Evolutionary conservation across 2,329 filamentous ascomycete species (phyloP).

Genomic region (Penicillium sp.): DNA sequence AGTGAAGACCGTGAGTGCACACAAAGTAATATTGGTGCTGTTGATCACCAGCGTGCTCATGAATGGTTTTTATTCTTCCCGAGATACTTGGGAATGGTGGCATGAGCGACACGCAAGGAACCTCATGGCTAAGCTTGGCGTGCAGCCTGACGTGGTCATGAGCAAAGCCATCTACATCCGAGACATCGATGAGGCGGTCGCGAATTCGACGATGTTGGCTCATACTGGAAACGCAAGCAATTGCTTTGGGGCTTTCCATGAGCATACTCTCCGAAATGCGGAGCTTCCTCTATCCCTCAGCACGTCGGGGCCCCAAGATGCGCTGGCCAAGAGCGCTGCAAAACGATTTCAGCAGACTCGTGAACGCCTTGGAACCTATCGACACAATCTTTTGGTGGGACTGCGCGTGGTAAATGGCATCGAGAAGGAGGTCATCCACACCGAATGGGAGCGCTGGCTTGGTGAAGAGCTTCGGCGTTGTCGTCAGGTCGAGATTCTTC

Average conservation of each 20-base stretch:
- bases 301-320: conserved; percentile 28
- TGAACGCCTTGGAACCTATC: conserved; percentile 76
- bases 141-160: conserved; percentile 77
- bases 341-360: conserved; percentile 74
- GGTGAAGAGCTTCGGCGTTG: conserved; percentile 75
- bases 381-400: conserved; percentile 87
- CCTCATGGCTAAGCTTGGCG: conserved; percentile 80
- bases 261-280: conserved; percentile 39
- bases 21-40: conserved; percentile 70
- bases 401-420: conserved; percentile 87
- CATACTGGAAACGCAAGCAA: conserved; percentile 30
- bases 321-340: conserved; percentile 35
- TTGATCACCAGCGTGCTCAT: conserved; percentile 67
- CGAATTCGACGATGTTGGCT: conserved; percentile 34
- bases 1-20: conserved; percentile 68
- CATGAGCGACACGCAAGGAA: conserved; percentile 73
- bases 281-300: conserved; percentile 32
- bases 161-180: conserved; percentile 79
- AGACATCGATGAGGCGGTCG: conserved; percentile 70
- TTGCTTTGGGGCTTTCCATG: conserved; percentile 47
- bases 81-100: conserved; percentile 78
- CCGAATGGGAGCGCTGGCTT: conserved; percentile 94
- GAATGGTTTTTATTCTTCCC: conserved; percentile 74
- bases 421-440: conserved; percentile 79
- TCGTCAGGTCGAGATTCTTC: conserved; percentile 57